phyloP scores from a whole-genome alignment of 2,329 filamentous ascomycete species.

The Phaeosphaeria sp. region DNA sequence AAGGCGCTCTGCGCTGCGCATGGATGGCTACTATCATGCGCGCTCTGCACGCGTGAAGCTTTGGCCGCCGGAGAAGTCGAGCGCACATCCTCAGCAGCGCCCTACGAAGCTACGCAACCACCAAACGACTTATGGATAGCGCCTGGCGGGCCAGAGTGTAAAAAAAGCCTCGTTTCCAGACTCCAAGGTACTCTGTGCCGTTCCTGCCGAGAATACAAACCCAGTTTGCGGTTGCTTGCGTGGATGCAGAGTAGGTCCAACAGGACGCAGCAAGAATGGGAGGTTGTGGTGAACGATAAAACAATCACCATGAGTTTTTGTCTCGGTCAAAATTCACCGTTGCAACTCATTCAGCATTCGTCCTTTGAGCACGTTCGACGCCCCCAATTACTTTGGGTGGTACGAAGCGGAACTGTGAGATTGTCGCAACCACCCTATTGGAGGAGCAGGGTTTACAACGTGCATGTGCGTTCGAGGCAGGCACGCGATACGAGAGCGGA shows the following conservation, averaged over 20 bases:
- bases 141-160: neutral
- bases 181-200: neutral
- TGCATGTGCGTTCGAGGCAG: neutral
- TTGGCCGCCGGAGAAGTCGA: neutral
- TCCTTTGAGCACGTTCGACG: neutral
- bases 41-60: neutral
- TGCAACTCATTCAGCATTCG: neutral
- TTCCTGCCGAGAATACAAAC: neutral
- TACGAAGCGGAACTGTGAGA: neutral
- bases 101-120: neutral
- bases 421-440: neutral
- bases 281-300: too few relatives aligned
- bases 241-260: neutral
- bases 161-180: neutral
- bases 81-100: neutral
- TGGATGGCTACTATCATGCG: neutral
- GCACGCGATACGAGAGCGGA: neutral
- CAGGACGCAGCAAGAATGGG: neutral
- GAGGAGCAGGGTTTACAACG: neutral
- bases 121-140: neutral
- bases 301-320: too few relatives aligned
- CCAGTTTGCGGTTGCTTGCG: neutral
- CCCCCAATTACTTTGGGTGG: neutral
- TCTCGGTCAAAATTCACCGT: neutral
- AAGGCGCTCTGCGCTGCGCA: neutral